A percentile compares a stretch with the other conserved stretches of the same genome.
Conservation (phyloP, 108 stramenopile species). For the Stephanodiscus minutulus region DNA sequence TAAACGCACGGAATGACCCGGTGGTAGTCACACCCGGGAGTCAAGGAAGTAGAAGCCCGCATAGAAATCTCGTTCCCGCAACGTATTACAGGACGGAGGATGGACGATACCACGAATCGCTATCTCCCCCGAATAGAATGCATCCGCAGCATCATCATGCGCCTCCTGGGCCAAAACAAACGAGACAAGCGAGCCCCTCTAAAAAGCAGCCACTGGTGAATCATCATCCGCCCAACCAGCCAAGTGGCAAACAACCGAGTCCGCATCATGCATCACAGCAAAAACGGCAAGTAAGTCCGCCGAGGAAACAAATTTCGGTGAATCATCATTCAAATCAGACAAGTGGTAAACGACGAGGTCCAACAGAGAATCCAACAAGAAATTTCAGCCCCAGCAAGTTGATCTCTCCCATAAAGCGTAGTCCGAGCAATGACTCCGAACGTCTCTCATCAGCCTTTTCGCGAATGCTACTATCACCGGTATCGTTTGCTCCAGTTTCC, state of each 20-base stretch:
- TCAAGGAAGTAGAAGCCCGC: neutral
- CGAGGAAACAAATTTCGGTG: neutral
- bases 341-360: neutral
- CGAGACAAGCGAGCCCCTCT: no score
- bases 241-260: no score
- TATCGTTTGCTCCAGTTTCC: conserved; percentile 29
- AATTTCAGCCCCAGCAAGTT: neutral
- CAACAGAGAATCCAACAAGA: neutral
- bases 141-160: neutral
- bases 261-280: no score
- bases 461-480: conserved; percentile 32
- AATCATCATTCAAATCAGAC: neutral
- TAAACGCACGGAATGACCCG: neutral
- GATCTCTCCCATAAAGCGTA: neutral
- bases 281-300: neutral
- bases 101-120: conserved; percentile 5
- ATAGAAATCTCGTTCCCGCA: neutral
- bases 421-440: conserved; percentile 10
- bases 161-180: neutral
- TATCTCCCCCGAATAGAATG: neutral
- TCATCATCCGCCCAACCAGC: no score
- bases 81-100: neutral
- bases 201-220: no score
- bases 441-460: conserved; percentile 28
- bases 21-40: conserved; percentile 2